Conservation (phyloP, 805 yeast species). For the Blastobotrys peoriensis region DNA sequence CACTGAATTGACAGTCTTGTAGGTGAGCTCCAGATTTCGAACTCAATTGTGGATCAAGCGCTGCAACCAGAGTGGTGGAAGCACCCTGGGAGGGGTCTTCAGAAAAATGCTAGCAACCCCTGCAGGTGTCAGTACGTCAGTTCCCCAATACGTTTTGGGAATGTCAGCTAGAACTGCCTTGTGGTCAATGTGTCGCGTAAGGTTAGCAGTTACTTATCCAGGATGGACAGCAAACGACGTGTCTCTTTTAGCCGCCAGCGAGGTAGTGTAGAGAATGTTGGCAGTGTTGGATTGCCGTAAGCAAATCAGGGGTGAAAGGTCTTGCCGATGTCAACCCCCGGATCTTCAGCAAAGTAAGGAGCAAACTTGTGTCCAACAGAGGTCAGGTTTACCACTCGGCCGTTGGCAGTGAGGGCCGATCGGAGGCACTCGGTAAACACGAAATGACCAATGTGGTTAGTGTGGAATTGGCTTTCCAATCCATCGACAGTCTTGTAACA, state of each 20-base stretch:
- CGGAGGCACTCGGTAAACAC: conserved; percentile 45
- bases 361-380: conserved; percentile 7
- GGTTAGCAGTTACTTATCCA: conserved; percentile 11
- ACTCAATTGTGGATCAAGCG: too few relatives aligned
- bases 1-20: too few relatives aligned
- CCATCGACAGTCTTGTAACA: conserved; percentile 56
- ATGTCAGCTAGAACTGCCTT: too few relatives aligned
- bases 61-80: too few relatives aligned
- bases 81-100: too few relatives aligned
- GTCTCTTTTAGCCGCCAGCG: conserved; percentile 3
- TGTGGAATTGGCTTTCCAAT: conserved; percentile 74
- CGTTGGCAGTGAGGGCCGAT: conserved; percentile 1
- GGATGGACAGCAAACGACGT: conserved; percentile 11
- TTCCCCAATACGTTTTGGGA: too few relatives aligned
- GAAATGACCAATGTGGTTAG: conserved; percentile 72
- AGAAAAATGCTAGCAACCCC: too few relatives aligned
- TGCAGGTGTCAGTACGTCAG: too few relatives aligned
- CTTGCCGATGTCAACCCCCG: conserved; percentile 5
- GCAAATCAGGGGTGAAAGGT: conserved; percentile 7
- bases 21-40: too few relatives aligned
- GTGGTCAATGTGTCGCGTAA: conserved; percentile 8
- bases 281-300: conserved; percentile 15
- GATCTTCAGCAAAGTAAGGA: conserved; percentile 12
- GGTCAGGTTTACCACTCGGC: conserved; percentile 9
- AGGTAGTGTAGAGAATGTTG: conserved; percentile 8